phyloP scores from a whole-genome alignment of 1,139 yeast genomes.

The Blastobotrys ciferrii region DNA sequence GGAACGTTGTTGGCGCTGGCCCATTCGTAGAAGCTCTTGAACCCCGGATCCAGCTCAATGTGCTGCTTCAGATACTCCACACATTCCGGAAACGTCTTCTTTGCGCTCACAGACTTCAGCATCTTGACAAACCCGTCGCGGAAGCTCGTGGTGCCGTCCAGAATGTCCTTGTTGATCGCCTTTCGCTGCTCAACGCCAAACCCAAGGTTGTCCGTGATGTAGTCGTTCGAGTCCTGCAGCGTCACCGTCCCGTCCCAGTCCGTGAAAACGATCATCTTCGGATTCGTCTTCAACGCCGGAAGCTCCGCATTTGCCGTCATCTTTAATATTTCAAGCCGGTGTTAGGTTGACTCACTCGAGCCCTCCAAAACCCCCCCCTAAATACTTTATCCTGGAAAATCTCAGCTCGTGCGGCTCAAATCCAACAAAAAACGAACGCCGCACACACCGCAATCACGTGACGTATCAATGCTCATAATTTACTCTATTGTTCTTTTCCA shows the following conservation, averaged over 20 bases:
- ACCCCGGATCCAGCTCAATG: conserved; percentile 86
- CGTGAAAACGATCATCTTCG: conserved; percentile 80
- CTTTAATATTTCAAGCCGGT: background rate
- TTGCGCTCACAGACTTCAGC: conserved; percentile 63
- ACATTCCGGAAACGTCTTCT: conserved; percentile 79
- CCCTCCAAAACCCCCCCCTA: background rate
- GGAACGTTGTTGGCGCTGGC: conserved; percentile 70
- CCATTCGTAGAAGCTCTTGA: conserved; percentile 77
- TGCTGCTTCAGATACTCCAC: conserved; percentile 51
- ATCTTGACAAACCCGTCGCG: conserved; percentile 76
- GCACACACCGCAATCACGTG: no score
- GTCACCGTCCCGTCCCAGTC: conserved; percentile 99
- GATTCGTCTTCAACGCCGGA: conserved; percentile 37
- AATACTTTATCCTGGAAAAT: background rate
- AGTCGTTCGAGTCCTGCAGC: conserved; percentile 86
- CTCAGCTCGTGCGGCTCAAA: background rate
- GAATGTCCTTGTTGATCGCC: conserved; percentile 66
- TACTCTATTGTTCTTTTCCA: no score
- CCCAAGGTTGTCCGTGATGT: conserved; percentile 82
- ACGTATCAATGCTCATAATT: no score
- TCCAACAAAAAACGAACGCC: no score
- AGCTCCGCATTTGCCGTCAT: conserved; percentile 13
- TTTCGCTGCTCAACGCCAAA: conserved; percentile 71
- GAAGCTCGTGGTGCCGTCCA: conserved; percentile 67
- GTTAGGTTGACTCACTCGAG: background rate